These are phyloP conservation scores for Gymnopilus junonius DNA, from an alignment of 768 basidiomycete species.

Conservation along the genomic window DNA sequence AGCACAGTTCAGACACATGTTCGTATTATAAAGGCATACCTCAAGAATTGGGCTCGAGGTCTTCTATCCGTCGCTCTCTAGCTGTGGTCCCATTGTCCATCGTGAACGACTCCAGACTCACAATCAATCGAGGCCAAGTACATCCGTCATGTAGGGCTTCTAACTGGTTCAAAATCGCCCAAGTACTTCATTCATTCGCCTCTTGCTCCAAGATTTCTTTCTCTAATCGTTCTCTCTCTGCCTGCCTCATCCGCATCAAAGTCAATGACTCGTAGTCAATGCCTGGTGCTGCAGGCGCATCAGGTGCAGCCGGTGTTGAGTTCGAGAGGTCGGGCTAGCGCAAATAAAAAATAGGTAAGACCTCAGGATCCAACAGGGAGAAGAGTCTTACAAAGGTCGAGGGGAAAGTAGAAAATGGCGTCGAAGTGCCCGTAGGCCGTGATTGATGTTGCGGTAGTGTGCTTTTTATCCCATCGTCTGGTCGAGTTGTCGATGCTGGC, in stretches of 20 bases:
- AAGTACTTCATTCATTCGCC: conserved; percentile 34
- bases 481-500: not conserved
- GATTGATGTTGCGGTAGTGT: conserved; percentile 35
- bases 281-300: conserved; percentile 35
- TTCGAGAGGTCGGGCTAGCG: conserved; percentile 27
- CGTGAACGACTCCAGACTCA: not conserved
- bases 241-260: conserved; percentile 79
- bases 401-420: conserved; percentile 68
- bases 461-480: conserved; percentile 18
- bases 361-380: not conserved
- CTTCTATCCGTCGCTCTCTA: no score
- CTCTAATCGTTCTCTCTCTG: conserved; percentile 78
- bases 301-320: conserved; percentile 24
- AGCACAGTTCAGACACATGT: no score
- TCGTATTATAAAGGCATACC: no score
- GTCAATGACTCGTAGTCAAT: conserved; percentile 83
- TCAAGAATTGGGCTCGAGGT: no score
- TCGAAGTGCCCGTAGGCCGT: conserved; percentile 21
- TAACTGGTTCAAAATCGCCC: no score
- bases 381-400: conserved; percentile 50
- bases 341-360: conserved; percentile 15
- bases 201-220: conserved; percentile 77
- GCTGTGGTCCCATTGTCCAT: not conserved
- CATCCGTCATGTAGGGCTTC: no score
- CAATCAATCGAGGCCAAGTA: not conserved